phyloP scores from a whole-genome alignment of 371 early-diverging fungal species.

The Chytridiales sp. region DNA sequence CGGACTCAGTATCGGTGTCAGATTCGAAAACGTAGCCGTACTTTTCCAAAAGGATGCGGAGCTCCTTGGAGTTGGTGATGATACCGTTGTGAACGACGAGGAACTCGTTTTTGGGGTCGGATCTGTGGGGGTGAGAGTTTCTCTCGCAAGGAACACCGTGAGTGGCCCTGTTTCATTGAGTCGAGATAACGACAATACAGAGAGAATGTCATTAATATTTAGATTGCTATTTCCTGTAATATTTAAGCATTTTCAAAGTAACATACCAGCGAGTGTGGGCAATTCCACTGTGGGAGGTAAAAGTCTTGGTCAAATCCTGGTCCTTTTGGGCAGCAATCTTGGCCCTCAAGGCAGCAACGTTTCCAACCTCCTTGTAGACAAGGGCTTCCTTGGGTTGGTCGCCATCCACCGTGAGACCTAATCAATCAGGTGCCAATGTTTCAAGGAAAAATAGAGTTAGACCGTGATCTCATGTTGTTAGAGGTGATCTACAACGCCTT shows the following conservation, averaged over 20 bases:
- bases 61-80: constrained; percentile 67
- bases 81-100: constrained; percentile 77
- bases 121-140: constrained; percentile 71
- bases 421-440: too few relatives aligned
- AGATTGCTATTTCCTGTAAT: constrained; percentile 2
- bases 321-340: constrained; percentile 41
- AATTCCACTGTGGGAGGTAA: constrained; percentile 56
- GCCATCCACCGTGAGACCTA: constrained; percentile 57
- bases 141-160: constrained; percentile 66
- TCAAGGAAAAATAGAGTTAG: too few relatives aligned
- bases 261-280: constrained; percentile 71
- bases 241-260: background rate
- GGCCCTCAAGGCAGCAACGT: constrained; percentile 55
- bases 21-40: constrained; percentile 60
- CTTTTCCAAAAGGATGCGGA: constrained; percentile 57
- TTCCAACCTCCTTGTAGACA: constrained; percentile 61
- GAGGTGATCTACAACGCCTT: too few relatives aligned
- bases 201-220: background rate
- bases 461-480: too few relatives aligned
- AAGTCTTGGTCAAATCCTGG: constrained; percentile 40
- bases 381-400: constrained; percentile 41
- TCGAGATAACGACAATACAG: constrained; percentile 7
- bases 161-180: constrained; percentile 54
- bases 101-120: constrained; percentile 62
- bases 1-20: constrained; percentile 73